phyloP scores from a whole-genome alignment of 164 flowering plant species.

The Magnolia sinica region DNA sequence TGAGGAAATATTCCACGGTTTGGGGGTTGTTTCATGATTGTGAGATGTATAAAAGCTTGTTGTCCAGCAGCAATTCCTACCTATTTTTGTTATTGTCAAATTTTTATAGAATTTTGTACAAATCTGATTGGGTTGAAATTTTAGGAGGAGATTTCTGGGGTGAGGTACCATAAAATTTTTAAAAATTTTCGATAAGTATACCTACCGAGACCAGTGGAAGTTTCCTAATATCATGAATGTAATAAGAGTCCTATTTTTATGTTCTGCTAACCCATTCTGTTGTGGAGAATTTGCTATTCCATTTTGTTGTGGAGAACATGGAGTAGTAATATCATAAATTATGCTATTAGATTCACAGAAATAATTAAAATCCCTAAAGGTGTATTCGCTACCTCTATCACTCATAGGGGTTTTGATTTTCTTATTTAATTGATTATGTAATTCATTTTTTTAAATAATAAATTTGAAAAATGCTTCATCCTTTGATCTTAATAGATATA shows the following conservation, averaged over 20 bases:
- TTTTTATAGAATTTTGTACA: too few relatives aligned
- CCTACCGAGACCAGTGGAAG: too few relatives aligned
- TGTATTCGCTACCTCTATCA: background rate
- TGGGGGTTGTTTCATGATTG: too few relatives aligned
- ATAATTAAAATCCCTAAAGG: background rate
- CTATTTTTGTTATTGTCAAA: too few relatives aligned
- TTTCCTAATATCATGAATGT: too few relatives aligned
- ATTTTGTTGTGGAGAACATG: background rate
- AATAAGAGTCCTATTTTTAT: background rate
- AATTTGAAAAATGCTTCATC: background rate
- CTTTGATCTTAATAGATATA: background rate
- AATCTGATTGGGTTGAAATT: too few relatives aligned
- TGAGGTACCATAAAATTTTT: too few relatives aligned
- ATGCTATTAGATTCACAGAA: background rate
- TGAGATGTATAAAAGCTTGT: too few relatives aligned
- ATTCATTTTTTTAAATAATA: background rate
- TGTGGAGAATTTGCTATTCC: background rate
- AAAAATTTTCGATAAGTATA: too few relatives aligned
- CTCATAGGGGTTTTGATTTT: background rate
- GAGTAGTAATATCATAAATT: background rate
- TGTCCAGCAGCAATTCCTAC: too few relatives aligned
- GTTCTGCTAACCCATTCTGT: background rate
- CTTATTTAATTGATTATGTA: background rate
- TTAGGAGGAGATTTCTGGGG: too few relatives aligned
- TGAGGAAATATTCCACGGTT: too few relatives aligned